A percentile compares a stretch with the other conserved stretches of the same genome.
Conservation (phyloP, 805 yeast genomes). For the Kuraishia hungarica region DNA sequence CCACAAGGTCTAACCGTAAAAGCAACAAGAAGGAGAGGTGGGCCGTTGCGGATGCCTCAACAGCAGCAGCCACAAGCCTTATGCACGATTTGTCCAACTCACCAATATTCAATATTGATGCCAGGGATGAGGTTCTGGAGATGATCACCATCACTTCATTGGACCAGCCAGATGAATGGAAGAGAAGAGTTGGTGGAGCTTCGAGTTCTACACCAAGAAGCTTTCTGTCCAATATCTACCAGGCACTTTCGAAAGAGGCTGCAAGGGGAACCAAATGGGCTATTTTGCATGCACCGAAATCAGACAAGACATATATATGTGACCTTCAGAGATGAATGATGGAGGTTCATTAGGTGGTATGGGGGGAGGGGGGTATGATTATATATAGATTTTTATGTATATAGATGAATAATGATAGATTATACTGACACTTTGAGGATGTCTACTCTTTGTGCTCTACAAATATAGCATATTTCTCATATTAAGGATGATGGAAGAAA, state of each 20-base stretch:
- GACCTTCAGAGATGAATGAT: slow-evolving; percentile 50
- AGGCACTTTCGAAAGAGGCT: slow-evolving; percentile 65
- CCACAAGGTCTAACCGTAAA: slow-evolving; percentile 70
- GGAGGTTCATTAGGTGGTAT: too few relatives aligned
- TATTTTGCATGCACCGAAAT: slow-evolving; percentile 67
- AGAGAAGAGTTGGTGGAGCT: slow-evolving; percentile 74
- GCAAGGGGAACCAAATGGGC: slow-evolving; percentile 68
- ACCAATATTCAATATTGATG: slow-evolving; percentile 74
- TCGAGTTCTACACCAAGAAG: slow-evolving; percentile 76
- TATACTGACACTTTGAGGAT: too few relatives aligned
- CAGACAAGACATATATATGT: slow-evolving; percentile 59
- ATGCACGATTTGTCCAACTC: slow-evolving; percentile 50
- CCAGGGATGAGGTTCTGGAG: slow-evolving; percentile 75
- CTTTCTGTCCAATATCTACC: slow-evolving; percentile 67
- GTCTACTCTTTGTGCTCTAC: too few relatives aligned
- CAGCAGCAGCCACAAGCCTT: slow-evolving; percentile 46
- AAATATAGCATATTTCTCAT: too few relatives aligned
- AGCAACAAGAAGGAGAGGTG: slow-evolving; percentile 69
- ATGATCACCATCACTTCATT: slow-evolving; percentile 73
- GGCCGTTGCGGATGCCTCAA: slow-evolving; percentile 68
- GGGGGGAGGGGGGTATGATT: neutral
- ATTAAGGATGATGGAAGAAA: too few relatives aligned
- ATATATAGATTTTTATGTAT: neutral
- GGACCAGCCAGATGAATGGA: slow-evolving; percentile 74
- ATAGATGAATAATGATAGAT: too few relatives aligned